A percentile compares a stretch with the other conserved stretches of the same genome.
Conservation (phyloP, 805 yeast species). For the Jamesozyma gamospora region DNA sequence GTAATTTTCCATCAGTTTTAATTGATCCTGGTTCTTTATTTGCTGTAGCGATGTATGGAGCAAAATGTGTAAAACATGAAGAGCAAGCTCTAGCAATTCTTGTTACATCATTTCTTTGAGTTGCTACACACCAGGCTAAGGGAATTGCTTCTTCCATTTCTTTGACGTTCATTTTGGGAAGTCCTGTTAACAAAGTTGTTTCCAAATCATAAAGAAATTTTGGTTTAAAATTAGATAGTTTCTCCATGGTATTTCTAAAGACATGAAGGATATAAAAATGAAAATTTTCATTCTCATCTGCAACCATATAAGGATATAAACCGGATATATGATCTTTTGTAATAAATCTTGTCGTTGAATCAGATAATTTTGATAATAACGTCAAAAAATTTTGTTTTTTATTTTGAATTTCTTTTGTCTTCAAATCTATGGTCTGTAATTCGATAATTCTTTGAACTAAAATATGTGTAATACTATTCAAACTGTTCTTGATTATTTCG, state of each 20-base stretch:
- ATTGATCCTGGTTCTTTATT: conserved; percentile 16
- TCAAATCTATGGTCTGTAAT: conserved; percentile 24
- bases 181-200: conserved; percentile 39
- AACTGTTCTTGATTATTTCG: conserved; percentile 7
- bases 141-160: conserved; percentile 73
- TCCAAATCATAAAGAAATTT: conserved; percentile 43
- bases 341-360: conserved; percentile 42
- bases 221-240: conserved; percentile 37
- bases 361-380: conserved; percentile 47
- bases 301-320: conserved; percentile 53
- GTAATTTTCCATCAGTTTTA: conserved; percentile 36
- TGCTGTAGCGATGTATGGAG: conserved; percentile 35
- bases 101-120: conserved; percentile 34
- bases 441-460: conserved; percentile 23
- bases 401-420: conserved; percentile 1
- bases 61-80: conserved; percentile 45
- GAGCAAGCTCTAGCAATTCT: conserved; percentile 54
- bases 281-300: conserved; percentile 35
- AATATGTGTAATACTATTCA: conserved; percentile 13
- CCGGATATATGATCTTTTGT: conserved; percentile 57
- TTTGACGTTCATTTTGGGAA: conserved; percentile 49
- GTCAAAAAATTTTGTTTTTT: conserved; percentile 5
- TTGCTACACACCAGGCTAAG: conserved; percentile 48
- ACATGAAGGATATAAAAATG: conserved; percentile 45
- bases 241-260: conserved; percentile 40